Percentiles rank a stretch among this genome's conserved stretches.
These are phyloP conservation scores for Arabidopsis hybrid DNA, from an alignment of 441 rosid species.

Conservation along the genomic window DNA sequence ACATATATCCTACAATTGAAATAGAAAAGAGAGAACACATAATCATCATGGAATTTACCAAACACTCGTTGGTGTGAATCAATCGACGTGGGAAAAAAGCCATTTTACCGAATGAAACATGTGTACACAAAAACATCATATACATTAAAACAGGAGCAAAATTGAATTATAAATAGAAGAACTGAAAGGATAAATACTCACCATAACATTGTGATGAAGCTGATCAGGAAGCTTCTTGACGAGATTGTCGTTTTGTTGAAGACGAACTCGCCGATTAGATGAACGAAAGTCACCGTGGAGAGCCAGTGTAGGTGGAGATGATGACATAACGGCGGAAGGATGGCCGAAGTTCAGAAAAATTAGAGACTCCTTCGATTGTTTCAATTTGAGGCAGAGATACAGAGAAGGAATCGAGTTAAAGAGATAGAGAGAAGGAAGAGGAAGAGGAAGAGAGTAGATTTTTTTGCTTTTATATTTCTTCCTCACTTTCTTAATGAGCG, in stretches of 20 bases:
- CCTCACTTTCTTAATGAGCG: too few relatives aligned
- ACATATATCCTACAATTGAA: background rate
- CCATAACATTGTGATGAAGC: slow-evolving; percentile 85
- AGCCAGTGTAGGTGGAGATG: too few relatives aligned
- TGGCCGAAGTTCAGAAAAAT: too few relatives aligned
- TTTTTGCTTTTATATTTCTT: too few relatives aligned
- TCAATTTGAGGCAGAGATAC: too few relatives aligned
- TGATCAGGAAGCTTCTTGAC: slow-evolving; percentile 77
- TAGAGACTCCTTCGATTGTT: too few relatives aligned
- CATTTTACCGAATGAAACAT: slow-evolving; percentile 89
- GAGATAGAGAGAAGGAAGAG: too few relatives aligned
- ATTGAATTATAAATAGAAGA: background rate
- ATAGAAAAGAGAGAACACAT: background rate
- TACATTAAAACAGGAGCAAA: background rate
- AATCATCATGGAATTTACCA: slow-evolving; percentile 50
- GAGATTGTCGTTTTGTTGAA: slow-evolving; percentile 61
- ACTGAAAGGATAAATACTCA: slow-evolving; percentile 21
- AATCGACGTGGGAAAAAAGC: slow-evolving; percentile 90
- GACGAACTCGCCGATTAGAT: slow-evolving; percentile 1
- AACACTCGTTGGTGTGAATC: slow-evolving; percentile 84
- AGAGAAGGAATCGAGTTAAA: too few relatives aligned
- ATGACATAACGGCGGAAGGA: too few relatives aligned
- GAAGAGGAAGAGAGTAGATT: too few relatives aligned
- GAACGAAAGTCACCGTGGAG: too few relatives aligned
- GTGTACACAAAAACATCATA: slow-evolving; percentile 2